Base-by-base conservation (phyloP, 2,329 filamentous ascomycete genomes). In the Fulvia fulva region DNA sequence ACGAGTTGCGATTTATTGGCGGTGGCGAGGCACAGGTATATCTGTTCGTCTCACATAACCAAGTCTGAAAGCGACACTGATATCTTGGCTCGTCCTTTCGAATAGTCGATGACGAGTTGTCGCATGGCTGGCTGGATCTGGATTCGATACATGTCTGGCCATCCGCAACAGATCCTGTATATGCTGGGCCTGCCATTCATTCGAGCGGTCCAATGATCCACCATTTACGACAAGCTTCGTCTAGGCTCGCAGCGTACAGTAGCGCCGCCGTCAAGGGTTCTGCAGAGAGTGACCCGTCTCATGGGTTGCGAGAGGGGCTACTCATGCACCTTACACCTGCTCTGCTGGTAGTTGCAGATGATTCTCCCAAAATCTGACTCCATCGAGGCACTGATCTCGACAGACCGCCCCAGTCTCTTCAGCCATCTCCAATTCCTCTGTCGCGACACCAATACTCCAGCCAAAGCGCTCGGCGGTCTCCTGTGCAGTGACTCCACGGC, bases 391-490 rank as follows among this genome's bases (percentile, higher is more conserved):
- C 68, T 96, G 92, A 72, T 99, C 94, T 50, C 94, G 87, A 72
- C 93, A 97, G 21, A 99, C 73, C 2, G 86, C 85, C 0, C 94
- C 94, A 56, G 83, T 85, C 72, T 97, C 93, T 74, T 99, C 94
- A 0, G 92, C 92, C 93, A 99, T 97, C 71, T 97, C 90, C 12
- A 99, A 80, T 76, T 99, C 94, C 73, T 97, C 94, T 59, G 88
- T 89, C 1, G 94, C 94, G 22, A 99, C 93, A 8, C 94, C 94
- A 7, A 99, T 88, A 71, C 94, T 97, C 94, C 94, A 99, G 5
- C 92, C 90, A 74, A 99, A 99, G 51, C 85, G 81, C 73, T 95
- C 90, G 0, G 94, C 94, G 0, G 86, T 85, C 70, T 97, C 92
- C 70, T 94, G 90, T 1, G 91, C 91, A 14, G 91, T 97, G 26